Percentiles rank a stretch among this genome's conserved stretches.
phyloP scores from a whole-genome alignment of 768 basidiomycete species.

The Boletus rufocinnamomeus region DNA sequence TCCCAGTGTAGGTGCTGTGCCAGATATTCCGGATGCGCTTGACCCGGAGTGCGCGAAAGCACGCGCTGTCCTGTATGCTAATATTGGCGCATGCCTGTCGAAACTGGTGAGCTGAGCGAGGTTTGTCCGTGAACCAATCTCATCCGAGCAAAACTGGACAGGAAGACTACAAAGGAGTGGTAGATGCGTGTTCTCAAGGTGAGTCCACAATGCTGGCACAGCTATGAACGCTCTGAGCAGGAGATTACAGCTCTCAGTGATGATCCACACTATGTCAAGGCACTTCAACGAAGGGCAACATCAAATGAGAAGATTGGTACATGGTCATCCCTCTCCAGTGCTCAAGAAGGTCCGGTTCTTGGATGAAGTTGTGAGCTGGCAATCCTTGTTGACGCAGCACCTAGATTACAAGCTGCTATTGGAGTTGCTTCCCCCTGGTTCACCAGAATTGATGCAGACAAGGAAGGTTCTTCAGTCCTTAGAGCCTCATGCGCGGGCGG shows the following conservation, averaged over 20 bases:
- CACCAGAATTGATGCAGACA: conserved; percentile 50
- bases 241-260: conserved; percentile 71
- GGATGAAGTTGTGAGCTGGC: not conserved
- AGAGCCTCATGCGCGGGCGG: conserved; percentile 68
- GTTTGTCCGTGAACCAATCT: not conserved
- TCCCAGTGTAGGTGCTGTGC: not conserved
- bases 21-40: conserved; percentile 34
- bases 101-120: conserved; percentile 59
- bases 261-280: conserved; percentile 85
- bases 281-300: conserved; percentile 81
- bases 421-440: conserved; percentile 57
- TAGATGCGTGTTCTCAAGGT: conserved; percentile 81
- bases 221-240: conserved; percentile 3
- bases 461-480: conserved; percentile 53
- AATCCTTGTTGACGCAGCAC: not conserved
- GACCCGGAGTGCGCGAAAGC: conserved; percentile 54
- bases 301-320: conserved; percentile 79
- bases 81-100: conserved; percentile 83
- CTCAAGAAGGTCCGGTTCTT: conserved; percentile 70
- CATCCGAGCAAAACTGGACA: conserved; percentile 32
- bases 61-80: conserved; percentile 78
- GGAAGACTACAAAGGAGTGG: conserved; percentile 79
- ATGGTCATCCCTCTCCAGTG: conserved; percentile 81
- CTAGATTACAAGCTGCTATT: conserved; percentile 81
- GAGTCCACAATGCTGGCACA: not conserved